These are phyloP conservation scores for Astragalus membranaceus DNA, from an alignment of 306 rosid species.

Conservation along the genomic window DNA sequence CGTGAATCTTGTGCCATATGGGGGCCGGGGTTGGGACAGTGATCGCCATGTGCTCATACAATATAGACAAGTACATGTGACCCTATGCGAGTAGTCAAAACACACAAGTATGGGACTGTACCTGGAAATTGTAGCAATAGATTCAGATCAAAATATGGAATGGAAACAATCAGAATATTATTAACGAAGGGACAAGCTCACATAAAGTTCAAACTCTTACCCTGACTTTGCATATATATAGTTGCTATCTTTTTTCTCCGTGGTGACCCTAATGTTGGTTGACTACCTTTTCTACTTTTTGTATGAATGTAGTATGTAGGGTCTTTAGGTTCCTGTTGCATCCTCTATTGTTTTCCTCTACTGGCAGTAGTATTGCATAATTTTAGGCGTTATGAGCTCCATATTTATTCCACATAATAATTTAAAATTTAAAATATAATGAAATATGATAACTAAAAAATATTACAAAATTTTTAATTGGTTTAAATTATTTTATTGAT, in stretches of 20 bases:
- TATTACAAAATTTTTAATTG: too few species aligned
- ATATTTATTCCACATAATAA: background rate
- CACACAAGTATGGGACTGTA: slow-evolving; percentile 18
- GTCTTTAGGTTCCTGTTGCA: background rate
- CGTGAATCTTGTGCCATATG: slow-evolving; percentile 1
- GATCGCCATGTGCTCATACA: slow-evolving; percentile 24
- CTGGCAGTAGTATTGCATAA: background rate
- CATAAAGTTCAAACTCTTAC: background rate
- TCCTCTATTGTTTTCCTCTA: background rate
- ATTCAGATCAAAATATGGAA: background rate
- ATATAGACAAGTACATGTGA: slow-evolving; percentile 30
- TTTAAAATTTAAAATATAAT: too few species aligned
- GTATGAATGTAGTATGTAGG: background rate
- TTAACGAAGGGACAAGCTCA: slow-evolving; percentile 4
- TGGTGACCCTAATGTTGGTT: slow-evolving; percentile 3
- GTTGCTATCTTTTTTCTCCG: background rate
- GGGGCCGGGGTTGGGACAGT: background rate
- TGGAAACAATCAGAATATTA: background rate
- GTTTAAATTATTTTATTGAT: too few species aligned
- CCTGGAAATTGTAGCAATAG: background rate
- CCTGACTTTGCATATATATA: slow-evolving; percentile 1
- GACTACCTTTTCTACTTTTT: background rate
- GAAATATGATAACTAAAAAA: too few species aligned
- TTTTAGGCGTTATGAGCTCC: background rate
- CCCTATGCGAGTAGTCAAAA: slow-evolving; percentile 5